Conservation (phyloP, 495 filamentous ascomycete species). For the Neurospora sp. region DNA sequence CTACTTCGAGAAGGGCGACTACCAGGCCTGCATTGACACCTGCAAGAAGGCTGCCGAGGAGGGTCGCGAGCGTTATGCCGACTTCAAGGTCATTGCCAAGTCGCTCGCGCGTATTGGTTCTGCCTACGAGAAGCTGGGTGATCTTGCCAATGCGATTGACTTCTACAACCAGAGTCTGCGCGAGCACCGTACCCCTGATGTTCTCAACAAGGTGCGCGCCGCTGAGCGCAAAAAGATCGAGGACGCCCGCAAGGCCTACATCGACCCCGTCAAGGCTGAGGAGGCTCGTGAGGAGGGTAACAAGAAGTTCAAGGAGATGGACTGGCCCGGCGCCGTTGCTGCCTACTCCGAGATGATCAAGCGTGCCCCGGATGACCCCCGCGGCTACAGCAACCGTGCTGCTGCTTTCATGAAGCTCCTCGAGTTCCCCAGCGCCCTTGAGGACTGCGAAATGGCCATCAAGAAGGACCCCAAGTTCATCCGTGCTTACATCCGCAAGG, state of each 20-base stretch:
- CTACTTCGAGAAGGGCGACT: slow-evolving; percentile 92
- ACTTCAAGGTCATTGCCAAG: slow-evolving; percentile 97
- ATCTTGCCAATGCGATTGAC: slow-evolving; percentile 72
- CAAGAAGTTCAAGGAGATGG: slow-evolving; percentile 87
- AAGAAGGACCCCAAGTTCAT: slow-evolving; percentile 89
- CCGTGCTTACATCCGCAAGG: slow-evolving; percentile 89
- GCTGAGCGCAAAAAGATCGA: slow-evolving; percentile 83
- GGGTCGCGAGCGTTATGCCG: slow-evolving; percentile 73
- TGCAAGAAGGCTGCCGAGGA: slow-evolving; percentile 86
- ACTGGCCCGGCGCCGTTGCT: slow-evolving; percentile 93
- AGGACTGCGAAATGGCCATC: slow-evolving; percentile 87
- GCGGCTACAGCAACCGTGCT: slow-evolving; percentile 94
- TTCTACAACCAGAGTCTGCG: slow-evolving; percentile 89
- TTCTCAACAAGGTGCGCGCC: slow-evolving; percentile 84
- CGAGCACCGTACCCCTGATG: slow-evolving; percentile 92
- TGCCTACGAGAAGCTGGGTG: slow-evolving; percentile 79
- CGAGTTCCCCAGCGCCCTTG: slow-evolving; percentile 84
- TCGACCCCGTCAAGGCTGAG: slow-evolving; percentile 86
- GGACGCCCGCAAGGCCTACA: slow-evolving; percentile 65
- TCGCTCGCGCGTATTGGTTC: slow-evolving; percentile 86
- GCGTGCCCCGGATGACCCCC: slow-evolving; percentile 83
- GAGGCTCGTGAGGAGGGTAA: slow-evolving; percentile 93
- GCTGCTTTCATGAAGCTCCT: slow-evolving; percentile 95
- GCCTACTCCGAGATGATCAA: slow-evolving; percentile 97
- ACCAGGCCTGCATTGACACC: slow-evolving; percentile 70